Evolutionary conservation across 495 filamentous ascomycete genomes (phyloP).

Genomic region (Penicilliopsis zonata): DNA sequence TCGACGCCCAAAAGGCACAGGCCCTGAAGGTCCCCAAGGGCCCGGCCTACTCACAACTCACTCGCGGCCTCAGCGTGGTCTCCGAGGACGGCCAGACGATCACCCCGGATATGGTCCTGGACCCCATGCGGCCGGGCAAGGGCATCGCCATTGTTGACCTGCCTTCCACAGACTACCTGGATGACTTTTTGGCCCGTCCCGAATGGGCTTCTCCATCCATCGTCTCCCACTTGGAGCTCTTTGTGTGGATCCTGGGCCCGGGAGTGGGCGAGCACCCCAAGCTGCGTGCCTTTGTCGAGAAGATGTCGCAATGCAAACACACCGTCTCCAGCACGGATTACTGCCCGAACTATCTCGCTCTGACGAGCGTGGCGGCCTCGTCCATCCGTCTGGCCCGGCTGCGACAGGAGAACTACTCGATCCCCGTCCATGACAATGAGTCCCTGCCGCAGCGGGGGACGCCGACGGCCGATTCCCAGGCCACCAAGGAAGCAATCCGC

Average conservation of each 20-base stretch:
- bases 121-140: constrained; percentile 36
- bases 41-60: constrained; percentile 39
- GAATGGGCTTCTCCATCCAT: constrained; percentile 63
- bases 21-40: constrained; percentile 43
- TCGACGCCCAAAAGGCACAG: constrained; percentile 50
- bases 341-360: constrained; percentile 58
- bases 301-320: constrained; percentile 51
- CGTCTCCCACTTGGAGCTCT: constrained; percentile 50
- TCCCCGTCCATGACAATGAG: constrained; percentile 48
- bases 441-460: constrained; percentile 20
- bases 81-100: constrained; percentile 42
- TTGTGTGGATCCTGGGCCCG: constrained; percentile 72
- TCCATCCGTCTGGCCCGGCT: constrained; percentile 56
- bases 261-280: constrained; percentile 49
- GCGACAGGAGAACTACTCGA: constrained; percentile 53
- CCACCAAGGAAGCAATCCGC: constrained; percentile 4
- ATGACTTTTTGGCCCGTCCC: constrained; percentile 47
- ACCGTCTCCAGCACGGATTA: constrained; percentile 59
- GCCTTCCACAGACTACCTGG: constrained; percentile 54
- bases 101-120: constrained; percentile 58
- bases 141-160: constrained; percentile 76
- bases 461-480: constrained; percentile 5
- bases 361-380: constrained; percentile 49
- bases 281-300: constrained; percentile 56
- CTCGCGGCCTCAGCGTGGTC: constrained; percentile 41